phyloP scores from a whole-genome alignment of 1,284 basidiomycete species.

The Pyrrhoderma noxium region DNA sequence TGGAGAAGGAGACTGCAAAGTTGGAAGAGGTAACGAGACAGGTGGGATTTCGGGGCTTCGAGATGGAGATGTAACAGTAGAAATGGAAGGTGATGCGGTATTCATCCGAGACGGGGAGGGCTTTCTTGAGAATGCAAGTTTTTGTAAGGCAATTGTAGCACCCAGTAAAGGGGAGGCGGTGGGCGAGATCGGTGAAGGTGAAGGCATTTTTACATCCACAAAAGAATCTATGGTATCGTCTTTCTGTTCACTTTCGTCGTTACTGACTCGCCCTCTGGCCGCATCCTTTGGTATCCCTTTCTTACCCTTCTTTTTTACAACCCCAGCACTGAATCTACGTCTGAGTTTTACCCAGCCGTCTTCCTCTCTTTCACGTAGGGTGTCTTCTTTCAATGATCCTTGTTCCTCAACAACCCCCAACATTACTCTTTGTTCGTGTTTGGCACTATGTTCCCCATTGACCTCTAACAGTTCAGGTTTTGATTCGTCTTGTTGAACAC shows the following conservation, averaged over 20 bases:
- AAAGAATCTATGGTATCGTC: slow-evolving; percentile 5
- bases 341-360: slow-evolving; percentile 51
- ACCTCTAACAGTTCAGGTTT: background rate
- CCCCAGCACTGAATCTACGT: slow-evolving; percentile 49
- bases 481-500: background rate
- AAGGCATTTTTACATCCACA: slow-evolving; percentile 10
- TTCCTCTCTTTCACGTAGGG: slow-evolving; percentile 31
- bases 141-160: slow-evolving; percentile 6
- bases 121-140: slow-evolving; percentile 7
- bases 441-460: slow-evolving; percentile 8
- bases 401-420: slow-evolving; percentile 10
- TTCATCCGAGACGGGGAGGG: slow-evolving; percentile 22
- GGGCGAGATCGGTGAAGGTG: slow-evolving; percentile 4
- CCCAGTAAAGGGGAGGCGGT: slow-evolving; percentile 3
- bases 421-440: background rate
- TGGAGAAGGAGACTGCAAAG: slow-evolving; percentile 18
- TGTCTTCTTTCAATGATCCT: slow-evolving; percentile 11
- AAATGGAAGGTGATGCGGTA: slow-evolving; percentile 16
- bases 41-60: slow-evolving; percentile 19
- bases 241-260: background rate
- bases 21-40: slow-evolving; percentile 9
- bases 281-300: slow-evolving; percentile 23
- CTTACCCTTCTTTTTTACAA: slow-evolving; percentile 35
- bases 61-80: slow-evolving; percentile 5
- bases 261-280: background rate